Evolutionary conservation across 176 grass and related monocot species (phyloP).

Genomic region (Elaeis guineensis): DNA sequence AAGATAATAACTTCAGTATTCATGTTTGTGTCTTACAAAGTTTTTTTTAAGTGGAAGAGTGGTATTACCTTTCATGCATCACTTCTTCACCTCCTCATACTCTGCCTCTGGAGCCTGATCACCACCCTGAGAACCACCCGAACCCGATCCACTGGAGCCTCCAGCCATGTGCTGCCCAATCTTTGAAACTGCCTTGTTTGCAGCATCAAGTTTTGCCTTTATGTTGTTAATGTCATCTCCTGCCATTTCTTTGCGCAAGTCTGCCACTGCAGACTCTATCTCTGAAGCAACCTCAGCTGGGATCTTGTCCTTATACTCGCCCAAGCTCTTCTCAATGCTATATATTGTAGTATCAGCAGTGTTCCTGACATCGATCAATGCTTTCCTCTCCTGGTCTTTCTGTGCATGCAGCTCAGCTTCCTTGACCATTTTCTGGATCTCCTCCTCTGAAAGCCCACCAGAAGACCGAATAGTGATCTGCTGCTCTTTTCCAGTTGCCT

Average conservation of each 20-base stretch:
- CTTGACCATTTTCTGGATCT: slow-evolving; percentile 71
- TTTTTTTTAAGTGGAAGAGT: too few relatives aligned
- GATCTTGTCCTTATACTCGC: slow-evolving; percentile 64
- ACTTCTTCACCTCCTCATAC: slow-evolving; percentile 59
- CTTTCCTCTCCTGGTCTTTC: slow-evolving; percentile 67
- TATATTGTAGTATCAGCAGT: slow-evolving; percentile 58
- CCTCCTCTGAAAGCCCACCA: slow-evolving; percentile 58
- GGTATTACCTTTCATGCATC: background rate
- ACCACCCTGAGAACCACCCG: slow-evolving; percentile 31
- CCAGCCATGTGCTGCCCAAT: slow-evolving; percentile 67
- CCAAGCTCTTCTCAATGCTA: slow-evolving; percentile 65
- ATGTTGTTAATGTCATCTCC: slow-evolving; percentile 47
- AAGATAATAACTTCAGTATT: too few relatives aligned
- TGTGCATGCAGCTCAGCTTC: slow-evolving; percentile 71
- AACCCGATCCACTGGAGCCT: slow-evolving; percentile 24
- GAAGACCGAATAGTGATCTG: slow-evolving; percentile 71
- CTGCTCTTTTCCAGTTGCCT: slow-evolving; percentile 64
- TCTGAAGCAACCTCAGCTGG: slow-evolving; percentile 48
- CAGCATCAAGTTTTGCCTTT: slow-evolving; percentile 52
- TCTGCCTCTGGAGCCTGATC: slow-evolving; percentile 57
- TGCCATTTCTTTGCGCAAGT: slow-evolving; percentile 53
- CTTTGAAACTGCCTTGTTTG: slow-evolving; percentile 72
- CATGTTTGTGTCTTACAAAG: too few relatives aligned
- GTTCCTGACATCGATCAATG: slow-evolving; percentile 58
- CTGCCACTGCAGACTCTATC: slow-evolving; percentile 53